Conservation (phyloP, 768 basidiomycete species). For the Rhodotorula taiwanensis region DNA sequence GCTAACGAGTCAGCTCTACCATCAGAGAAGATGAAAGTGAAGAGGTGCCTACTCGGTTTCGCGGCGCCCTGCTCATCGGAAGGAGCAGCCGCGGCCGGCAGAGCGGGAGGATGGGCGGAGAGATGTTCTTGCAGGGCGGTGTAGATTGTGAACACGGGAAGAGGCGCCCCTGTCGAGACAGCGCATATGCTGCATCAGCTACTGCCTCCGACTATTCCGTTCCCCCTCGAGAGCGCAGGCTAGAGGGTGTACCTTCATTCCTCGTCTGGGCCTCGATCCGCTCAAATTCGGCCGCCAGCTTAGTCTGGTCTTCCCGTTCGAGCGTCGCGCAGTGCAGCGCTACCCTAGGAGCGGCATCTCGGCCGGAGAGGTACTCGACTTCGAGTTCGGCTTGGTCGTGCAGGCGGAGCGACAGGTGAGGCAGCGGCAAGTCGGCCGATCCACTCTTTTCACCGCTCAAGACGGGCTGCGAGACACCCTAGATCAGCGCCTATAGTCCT, state of each 20-base stretch:
- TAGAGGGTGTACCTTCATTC: slow-evolving; percentile 1
- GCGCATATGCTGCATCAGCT: no score
- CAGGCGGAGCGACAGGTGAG: slow-evolving; percentile 7
- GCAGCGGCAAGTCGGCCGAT: background rate
- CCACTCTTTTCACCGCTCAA: background rate
- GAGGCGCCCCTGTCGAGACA: background rate
- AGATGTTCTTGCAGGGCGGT: slow-evolving; percentile 19
- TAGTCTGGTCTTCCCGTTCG: slow-evolving; percentile 7
- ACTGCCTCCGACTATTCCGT: no score
- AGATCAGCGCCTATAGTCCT: no score
- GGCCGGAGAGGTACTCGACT: slow-evolving; percentile 1
- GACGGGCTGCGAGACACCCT: background rate
- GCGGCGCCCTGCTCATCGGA: background rate
- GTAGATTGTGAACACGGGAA: slow-evolving; percentile 22
- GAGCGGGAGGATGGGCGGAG: background rate
- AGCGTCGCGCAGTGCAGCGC: background rate
- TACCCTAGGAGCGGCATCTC: background rate
- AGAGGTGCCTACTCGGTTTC: background rate
- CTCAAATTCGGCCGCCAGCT: background rate
- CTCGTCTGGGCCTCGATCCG: background rate
- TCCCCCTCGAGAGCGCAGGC: no score
- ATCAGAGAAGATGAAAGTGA: background rate
- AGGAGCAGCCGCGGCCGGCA: no score
- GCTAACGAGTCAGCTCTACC: no score
- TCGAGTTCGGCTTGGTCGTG: background rate